Evolutionary conservation across 768 basidiomycete species (phyloP).

Genomic region (Leccinum sublutescens): DNA sequence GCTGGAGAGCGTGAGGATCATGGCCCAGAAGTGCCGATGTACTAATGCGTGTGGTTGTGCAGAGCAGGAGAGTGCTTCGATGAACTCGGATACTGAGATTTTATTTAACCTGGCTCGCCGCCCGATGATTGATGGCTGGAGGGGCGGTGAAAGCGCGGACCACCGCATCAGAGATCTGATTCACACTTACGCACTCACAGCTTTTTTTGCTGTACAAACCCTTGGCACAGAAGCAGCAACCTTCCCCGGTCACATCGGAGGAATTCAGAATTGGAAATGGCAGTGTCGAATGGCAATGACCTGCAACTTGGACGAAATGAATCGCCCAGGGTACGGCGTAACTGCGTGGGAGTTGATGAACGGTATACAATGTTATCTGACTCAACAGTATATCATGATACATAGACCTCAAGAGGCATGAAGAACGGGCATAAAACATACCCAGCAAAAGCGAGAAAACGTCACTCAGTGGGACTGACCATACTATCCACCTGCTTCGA

Average conservation of each 20-base stretch:
- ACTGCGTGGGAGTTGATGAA: too few relatives aligned
- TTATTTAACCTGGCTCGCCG: neutral
- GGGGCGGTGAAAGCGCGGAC: too few relatives aligned
- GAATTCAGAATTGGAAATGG: neutral
- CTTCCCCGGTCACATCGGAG: too few relatives aligned
- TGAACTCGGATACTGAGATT: neutral
- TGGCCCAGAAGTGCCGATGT: constrained; percentile 4
- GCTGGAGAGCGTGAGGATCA: constrained; percentile 25
- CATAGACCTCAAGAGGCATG: too few relatives aligned
- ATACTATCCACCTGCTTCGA: neutral
- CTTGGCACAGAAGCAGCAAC: too few relatives aligned
- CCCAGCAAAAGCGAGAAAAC: neutral
- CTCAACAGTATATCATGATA: too few relatives aligned
- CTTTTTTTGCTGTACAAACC: neutral
- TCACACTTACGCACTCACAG: too few relatives aligned
- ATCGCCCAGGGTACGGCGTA: too few relatives aligned
- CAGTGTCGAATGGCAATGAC: too few relatives aligned
- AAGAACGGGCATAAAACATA: neutral
- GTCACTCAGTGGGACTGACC: neutral
- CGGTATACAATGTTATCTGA: too few relatives aligned
- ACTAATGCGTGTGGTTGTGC: neutral
- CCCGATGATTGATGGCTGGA: neutral
- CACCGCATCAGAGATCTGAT: too few relatives aligned
- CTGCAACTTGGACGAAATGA: too few relatives aligned
- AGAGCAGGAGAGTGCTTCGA: neutral